A percentile compares a stretch with the other conserved stretches of the same genome.
Conservation (phyloP, 495 filamentous ascomycete species). For the Hypoxylon cercidicola region DNA sequence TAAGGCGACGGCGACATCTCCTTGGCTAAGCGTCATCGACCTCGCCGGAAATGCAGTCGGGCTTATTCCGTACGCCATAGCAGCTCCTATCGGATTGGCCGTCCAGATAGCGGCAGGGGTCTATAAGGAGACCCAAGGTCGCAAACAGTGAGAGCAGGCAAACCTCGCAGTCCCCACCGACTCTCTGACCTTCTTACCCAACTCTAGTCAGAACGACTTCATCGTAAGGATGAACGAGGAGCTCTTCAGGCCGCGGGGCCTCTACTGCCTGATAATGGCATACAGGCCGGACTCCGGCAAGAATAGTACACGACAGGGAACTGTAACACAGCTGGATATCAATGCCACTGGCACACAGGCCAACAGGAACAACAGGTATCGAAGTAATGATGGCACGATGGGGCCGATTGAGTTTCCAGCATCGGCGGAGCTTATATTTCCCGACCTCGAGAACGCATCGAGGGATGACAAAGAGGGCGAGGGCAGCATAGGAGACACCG, state of each 20-base stretch:
- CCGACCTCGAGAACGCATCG: slow-evolving; percentile 27
- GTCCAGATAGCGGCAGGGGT: slow-evolving; percentile 53
- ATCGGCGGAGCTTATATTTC: slow-evolving; percentile 43
- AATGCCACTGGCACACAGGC: neutral
- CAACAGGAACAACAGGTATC: slow-evolving; percentile 18
- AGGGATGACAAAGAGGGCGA: slow-evolving; percentile 40
- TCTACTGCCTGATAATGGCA: slow-evolving; percentile 70
- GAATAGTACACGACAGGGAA: slow-evolving; percentile 12
- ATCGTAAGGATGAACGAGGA: slow-evolving; percentile 66
- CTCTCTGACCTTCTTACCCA: neutral
- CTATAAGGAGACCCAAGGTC: slow-evolving; percentile 56
- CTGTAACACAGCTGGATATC: too few relatives aligned
- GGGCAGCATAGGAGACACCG: slow-evolving; percentile 9
- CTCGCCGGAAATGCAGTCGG: slow-evolving; percentile 53
- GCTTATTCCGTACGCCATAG: slow-evolving; percentile 54
- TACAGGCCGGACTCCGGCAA: slow-evolving; percentile 49
- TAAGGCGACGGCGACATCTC: slow-evolving; percentile 44
- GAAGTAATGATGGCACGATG: slow-evolving; percentile 36
- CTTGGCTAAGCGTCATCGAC: slow-evolving; percentile 56
- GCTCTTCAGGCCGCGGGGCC: slow-evolving; percentile 67
- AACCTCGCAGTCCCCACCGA: neutral
- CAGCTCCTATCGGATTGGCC: slow-evolving; percentile 56
- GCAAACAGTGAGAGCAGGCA: slow-evolving; percentile 34
- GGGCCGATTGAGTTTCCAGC: slow-evolving; percentile 42
- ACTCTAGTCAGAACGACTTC: slow-evolving; percentile 60